Evolutionary conservation across 106 monocot genomes (phyloP).

Genomic region (Dendrobium nobile): DNA sequence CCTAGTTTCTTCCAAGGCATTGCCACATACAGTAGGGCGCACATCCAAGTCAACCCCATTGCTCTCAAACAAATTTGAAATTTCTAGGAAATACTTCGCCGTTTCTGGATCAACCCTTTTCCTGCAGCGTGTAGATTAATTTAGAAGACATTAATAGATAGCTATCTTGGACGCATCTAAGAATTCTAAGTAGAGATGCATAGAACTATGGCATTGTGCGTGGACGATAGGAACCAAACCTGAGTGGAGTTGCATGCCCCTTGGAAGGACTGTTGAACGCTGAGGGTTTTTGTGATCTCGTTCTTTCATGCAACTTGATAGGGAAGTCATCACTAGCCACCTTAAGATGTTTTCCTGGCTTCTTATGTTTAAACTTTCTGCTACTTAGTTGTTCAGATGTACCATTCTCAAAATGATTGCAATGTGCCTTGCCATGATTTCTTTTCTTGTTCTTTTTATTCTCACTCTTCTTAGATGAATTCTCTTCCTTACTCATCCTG

Average conservation of each 20-base stretch:
- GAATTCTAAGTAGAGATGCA: neutral
- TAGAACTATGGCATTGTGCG: neutral
- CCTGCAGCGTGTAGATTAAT: constrained; percentile 20
- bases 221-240: constrained; percentile 14
- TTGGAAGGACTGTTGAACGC: constrained; percentile 3
- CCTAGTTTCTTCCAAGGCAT: constrained; percentile 80
- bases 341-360: constrained; percentile 4
- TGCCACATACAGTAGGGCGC: constrained; percentile 50
- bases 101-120: constrained; percentile 85
- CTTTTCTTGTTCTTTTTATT: constrained; percentile 21
- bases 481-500: constrained; percentile 10
- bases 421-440: constrained; percentile 16
- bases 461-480: constrained; percentile 8
- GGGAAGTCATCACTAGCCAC: neutral
- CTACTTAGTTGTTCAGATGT: constrained; percentile 10
- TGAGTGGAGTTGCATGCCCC: constrained; percentile 18
- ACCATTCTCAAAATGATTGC: neutral
- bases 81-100: constrained; percentile 73
- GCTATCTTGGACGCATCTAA: neutral
- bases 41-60: constrained; percentile 70
- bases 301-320: neutral
- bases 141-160: neutral
- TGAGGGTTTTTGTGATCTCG: constrained; percentile 1
- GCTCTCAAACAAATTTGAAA: constrained; percentile 59
- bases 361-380: constrained; percentile 16